Evolutionary conservation across 2,329 filamentous ascomycete genomes (phyloP).

Genomic region (Gaeumannomyces tritici): DNA sequence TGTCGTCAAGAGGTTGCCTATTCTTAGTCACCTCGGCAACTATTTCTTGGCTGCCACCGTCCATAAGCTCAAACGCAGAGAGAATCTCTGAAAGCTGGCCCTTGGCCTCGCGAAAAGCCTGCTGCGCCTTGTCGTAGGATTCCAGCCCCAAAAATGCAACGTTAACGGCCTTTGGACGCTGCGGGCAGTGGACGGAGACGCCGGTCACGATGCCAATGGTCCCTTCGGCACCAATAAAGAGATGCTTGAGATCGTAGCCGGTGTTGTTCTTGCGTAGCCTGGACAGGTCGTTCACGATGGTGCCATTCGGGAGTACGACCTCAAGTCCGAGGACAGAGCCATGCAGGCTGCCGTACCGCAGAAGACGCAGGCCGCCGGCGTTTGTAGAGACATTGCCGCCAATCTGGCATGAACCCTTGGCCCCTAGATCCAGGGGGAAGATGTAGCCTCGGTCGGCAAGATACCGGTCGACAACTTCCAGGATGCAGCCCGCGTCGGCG

Average conservation of each 20-base stretch:
- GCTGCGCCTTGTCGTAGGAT: slow-evolving; percentile 80
- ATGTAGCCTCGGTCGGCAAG: slow-evolving; percentile 77
- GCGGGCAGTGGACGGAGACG: slow-evolving; percentile 81
- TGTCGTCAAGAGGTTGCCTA: slow-evolving; percentile 70
- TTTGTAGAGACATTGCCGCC: slow-evolving; percentile 96
- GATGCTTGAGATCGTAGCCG: slow-evolving; percentile 92
- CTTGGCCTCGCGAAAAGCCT: slow-evolving; percentile 83
- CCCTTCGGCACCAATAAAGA: slow-evolving; percentile 92
- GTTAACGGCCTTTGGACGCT: slow-evolving; percentile 78
- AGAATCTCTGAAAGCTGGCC: slow-evolving; percentile 86
- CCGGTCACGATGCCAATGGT: slow-evolving; percentile 92
- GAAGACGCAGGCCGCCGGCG: slow-evolving; percentile 78
- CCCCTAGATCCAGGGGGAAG: slow-evolving; percentile 94
- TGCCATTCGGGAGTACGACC: slow-evolving; percentile 88
- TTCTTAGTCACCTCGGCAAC: slow-evolving; percentile 66
- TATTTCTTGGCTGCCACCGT: slow-evolving; percentile 69
- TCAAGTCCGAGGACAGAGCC: slow-evolving; percentile 88
- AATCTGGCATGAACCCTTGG: slow-evolving; percentile 93
- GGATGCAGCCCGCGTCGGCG: slow-evolving; percentile 80
- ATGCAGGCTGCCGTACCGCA: slow-evolving; percentile 91
- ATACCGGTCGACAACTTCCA: slow-evolving; percentile 81
- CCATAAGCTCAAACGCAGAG: slow-evolving; percentile 97
- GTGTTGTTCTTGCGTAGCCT: slow-evolving; percentile 97
- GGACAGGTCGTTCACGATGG: slow-evolving; percentile 79
- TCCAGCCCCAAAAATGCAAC: slow-evolving; percentile 90